Conservation (phyloP, 805 yeast genomes). For the Ogataea kodamae region DNA sequence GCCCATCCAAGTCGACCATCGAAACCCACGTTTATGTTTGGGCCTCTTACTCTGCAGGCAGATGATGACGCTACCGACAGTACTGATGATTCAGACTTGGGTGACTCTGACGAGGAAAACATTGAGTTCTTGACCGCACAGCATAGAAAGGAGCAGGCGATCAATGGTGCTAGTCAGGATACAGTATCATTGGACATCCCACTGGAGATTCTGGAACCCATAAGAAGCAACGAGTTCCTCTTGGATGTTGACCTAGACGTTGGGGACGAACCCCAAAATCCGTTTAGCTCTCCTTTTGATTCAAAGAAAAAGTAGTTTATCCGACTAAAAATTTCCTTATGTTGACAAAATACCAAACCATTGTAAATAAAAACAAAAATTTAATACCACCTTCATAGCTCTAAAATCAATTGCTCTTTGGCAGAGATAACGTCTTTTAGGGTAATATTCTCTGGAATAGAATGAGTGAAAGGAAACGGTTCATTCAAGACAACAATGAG, state of each 20-base stretch:
- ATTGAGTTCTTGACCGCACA: conserved; percentile 28
- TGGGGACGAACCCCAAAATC: conserved; percentile 9
- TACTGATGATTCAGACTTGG: conserved; percentile 25
- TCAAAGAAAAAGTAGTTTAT: conserved; percentile 7
- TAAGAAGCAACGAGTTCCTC: conserved; percentile 14
- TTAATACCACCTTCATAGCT: conserved; percentile 7
- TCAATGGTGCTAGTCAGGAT: conserved; percentile 9
- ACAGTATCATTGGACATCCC: conserved; percentile 15
- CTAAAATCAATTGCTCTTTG: conserved; percentile 1
- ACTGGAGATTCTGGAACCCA: conserved; percentile 16
- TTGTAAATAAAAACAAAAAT: conserved; percentile 22
- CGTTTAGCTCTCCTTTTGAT: conserved; percentile 21
- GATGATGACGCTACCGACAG: conserved; percentile 11
- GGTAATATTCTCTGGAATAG: background rate
- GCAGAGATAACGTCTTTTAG: conserved; percentile 2
- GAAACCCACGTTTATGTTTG: conserved; percentile 10
- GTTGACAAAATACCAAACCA: conserved; percentile 22
- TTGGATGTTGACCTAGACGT: conserved; percentile 22
- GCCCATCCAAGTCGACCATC: conserved; percentile 1
- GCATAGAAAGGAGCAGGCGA: conserved; percentile 22
- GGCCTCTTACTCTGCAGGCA: conserved; percentile 14
- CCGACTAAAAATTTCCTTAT: conserved; percentile 10
- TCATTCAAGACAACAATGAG: conserved; percentile 20
- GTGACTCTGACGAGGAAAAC: conserved; percentile 33
- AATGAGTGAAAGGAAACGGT: conserved; percentile 24